phyloP scores from a whole-genome alignment of 164 flowering plant genomes.

The Stephania cephalantha region DNA sequence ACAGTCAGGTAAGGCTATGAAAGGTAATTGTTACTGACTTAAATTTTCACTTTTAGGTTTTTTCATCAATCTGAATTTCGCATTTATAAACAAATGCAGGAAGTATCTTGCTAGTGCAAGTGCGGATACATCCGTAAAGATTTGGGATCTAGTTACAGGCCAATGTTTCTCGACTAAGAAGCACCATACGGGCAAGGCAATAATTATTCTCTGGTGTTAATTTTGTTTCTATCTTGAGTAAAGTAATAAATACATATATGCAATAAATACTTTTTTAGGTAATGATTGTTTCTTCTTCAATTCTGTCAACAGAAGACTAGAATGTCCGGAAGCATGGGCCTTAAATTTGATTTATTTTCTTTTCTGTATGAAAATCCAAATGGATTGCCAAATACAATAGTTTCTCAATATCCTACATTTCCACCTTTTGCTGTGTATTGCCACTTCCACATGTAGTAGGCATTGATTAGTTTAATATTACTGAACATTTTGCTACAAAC shows the following conservation, averaged over 20 bases:
- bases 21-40: not conserved
- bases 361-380: too few relatives aligned
- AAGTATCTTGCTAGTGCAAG: slow-evolving; percentile 94
- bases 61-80: not conserved
- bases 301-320: too few relatives aligned
- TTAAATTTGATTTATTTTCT: too few relatives aligned
- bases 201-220: slow-evolving; percentile 1
- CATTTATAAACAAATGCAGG: slow-evolving; percentile 31
- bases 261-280: not conserved
- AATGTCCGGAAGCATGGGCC: too few relatives aligned
- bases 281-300: too few relatives aligned
- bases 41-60: not conserved
- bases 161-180: slow-evolving; percentile 70
- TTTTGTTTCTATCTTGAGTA: not conserved
- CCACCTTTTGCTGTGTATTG: not conserved
- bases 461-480: not conserved
- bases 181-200: slow-evolving; percentile 83
- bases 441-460: not conserved
- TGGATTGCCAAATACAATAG: too few relatives aligned
- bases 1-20: slow-evolving; percentile 47
- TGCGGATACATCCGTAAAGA: slow-evolving; percentile 81
- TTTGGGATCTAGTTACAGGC: slow-evolving; percentile 83
- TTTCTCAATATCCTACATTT: not conserved
- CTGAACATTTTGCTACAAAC: too few relatives aligned
- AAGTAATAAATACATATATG: not conserved